These are phyloP conservation scores for Knoxia roxburghii DNA, from an alignment of 257 asterid species.

Conservation along the genomic window DNA sequence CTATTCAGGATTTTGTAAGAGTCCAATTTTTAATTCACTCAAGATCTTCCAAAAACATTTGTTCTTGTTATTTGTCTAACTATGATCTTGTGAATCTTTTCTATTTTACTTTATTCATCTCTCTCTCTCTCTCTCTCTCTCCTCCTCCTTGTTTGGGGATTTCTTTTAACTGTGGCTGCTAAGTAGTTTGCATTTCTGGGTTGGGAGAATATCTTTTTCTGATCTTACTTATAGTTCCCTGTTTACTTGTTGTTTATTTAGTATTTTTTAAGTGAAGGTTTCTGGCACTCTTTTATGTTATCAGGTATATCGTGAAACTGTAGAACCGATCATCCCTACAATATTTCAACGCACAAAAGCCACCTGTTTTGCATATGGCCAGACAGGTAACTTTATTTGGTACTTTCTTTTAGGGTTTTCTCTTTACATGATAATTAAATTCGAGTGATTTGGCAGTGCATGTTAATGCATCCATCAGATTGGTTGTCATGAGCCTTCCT, in stretches of 20 bases:
- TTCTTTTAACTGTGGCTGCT: background rate
- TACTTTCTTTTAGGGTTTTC: background rate
- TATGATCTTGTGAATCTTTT: background rate
- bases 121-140: background rate
- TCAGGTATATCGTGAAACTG: conserved; percentile 86
- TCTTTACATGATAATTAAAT: background rate
- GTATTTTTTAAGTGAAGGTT: background rate
- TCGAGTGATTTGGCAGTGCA: background rate
- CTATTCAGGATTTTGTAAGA: background rate
- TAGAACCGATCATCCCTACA: conserved; percentile 92
- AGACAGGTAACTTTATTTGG: conserved; percentile 56
- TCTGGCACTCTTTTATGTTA: conserved; percentile 7
- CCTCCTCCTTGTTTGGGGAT: background rate
- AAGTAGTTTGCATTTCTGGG: background rate
- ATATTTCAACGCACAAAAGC: conserved; percentile 97
- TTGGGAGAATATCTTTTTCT: background rate
- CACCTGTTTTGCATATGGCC: conserved; percentile 97
- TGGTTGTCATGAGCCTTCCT: conserved; percentile 2
- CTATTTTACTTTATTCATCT: background rate
- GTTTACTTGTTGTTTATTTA: background rate
- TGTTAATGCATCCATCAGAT: background rate
- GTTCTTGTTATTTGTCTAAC: background rate
- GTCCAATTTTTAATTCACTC: background rate
- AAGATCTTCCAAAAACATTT: too few species aligned
- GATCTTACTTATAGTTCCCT: background rate